Percentiles rank a stretch among this genome's conserved stretches.
Evolutionary conservation across 2,329 filamentous ascomycete species (phyloP).

Genomic region (Cryphonectria radicalis): DNA sequence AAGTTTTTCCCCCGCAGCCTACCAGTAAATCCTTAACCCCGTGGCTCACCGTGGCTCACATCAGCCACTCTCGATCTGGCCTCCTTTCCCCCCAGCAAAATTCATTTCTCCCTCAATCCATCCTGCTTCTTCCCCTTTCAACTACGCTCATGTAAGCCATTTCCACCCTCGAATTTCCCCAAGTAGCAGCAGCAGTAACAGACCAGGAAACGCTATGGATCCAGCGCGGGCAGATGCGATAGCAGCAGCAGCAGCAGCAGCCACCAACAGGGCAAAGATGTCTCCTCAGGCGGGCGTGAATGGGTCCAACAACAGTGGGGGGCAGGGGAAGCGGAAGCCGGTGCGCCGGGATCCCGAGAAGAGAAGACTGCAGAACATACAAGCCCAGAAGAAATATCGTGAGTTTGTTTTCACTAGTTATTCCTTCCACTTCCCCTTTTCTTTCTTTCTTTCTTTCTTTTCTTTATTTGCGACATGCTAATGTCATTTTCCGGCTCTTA

Average conservation of each 20-base stretch:
- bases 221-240: neutral
- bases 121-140: neutral
- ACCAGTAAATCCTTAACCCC: neutral
- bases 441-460: neutral
- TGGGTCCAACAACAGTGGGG: neutral
- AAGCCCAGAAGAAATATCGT: slow-evolving; percentile 35
- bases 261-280: neutral
- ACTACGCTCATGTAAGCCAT: slow-evolving; percentile 7
- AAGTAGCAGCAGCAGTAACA: neutral
- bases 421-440: neutral
- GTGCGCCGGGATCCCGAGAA: slow-evolving; percentile 34
- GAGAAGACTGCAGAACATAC: slow-evolving; percentile 34
- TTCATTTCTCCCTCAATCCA: neutral
- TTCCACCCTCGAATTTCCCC: no score
- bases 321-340: slow-evolving; percentile 25
- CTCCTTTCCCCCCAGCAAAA: neutral
- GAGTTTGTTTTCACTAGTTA: slow-evolving; percentile 2
- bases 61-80: slow-evolving; percentile 25
- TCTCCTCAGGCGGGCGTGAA: neutral
- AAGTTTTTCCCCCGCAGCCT: neutral
- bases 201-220: neutral
- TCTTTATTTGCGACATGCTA: neutral
- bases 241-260: neutral
- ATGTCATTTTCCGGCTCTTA: neutral
- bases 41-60: slow-evolving; percentile 18